phyloP scores from a whole-genome alignment of 768 basidiomycete species.

The Cubamyces sp. region DNA sequence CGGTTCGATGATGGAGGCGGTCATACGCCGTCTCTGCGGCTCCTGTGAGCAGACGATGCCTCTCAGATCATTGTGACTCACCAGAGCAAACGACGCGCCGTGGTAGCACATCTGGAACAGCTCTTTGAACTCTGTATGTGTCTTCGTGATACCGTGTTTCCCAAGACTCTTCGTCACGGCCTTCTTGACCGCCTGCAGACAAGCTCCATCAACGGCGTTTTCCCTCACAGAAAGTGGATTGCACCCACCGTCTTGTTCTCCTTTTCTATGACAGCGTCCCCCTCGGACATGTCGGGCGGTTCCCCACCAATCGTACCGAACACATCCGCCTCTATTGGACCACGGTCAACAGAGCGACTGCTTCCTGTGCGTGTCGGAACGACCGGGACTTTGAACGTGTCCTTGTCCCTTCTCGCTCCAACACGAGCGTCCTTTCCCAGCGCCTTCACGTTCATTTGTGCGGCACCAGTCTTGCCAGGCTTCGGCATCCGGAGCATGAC shows the following conservation, averaged over 20 bases:
- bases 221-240: background rate
- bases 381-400: slow-evolving; percentile 32
- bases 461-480: slow-evolving; percentile 19
- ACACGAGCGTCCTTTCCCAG: slow-evolving; percentile 20
- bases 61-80: slow-evolving; percentile 28
- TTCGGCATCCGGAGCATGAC: slow-evolving; percentile 45
- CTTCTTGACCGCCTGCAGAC: slow-evolving; percentile 44
- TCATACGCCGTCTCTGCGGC: slow-evolving; percentile 38
- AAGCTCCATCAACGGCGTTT: background rate
- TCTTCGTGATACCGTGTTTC: slow-evolving; percentile 39
- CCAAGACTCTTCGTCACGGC: slow-evolving; percentile 39
- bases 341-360: slow-evolving; percentile 2
- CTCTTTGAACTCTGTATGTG: slow-evolving; percentile 46
- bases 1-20: slow-evolving; percentile 30
- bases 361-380: slow-evolving; percentile 22
- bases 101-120: slow-evolving; percentile 45
- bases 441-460: slow-evolving; percentile 25
- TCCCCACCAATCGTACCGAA: slow-evolving; percentile 37
- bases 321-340: slow-evolving; percentile 24
- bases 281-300: slow-evolving; percentile 39
- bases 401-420: slow-evolving; percentile 10
- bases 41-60: background rate
- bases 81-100: slow-evolving; percentile 46
- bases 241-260: slow-evolving; percentile 60
- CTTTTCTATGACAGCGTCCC: slow-evolving; percentile 49